Conservation (phyloP, 2,329 filamentous ascomycete species). For the Cytospora leucostoma region DNA sequence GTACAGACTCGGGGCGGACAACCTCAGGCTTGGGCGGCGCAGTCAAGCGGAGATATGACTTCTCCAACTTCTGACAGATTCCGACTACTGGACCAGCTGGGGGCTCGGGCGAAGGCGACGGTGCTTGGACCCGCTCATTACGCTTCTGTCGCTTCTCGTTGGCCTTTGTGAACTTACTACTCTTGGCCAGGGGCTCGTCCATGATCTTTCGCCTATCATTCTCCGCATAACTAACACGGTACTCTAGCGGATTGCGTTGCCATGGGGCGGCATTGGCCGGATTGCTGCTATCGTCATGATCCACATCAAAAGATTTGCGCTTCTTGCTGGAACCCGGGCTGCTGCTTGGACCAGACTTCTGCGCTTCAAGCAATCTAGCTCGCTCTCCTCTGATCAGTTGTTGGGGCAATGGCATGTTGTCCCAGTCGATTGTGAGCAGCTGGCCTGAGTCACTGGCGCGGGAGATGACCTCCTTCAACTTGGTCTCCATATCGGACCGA, state of each 20-base stretch:
- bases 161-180: slow-evolving; percentile 92
- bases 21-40: slow-evolving; percentile 84
- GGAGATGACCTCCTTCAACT: slow-evolving; percentile 83
- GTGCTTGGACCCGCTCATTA: slow-evolving; percentile 69
- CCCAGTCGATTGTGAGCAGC: slow-evolving; percentile 79
- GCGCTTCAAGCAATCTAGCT: slow-evolving; percentile 32
- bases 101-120: slow-evolving; percentile 60
- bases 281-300: slow-evolving; percentile 51
- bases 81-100: slow-evolving; percentile 76
- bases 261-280: slow-evolving; percentile 62
- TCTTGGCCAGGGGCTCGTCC: slow-evolving; percentile 51
- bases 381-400: slow-evolving; percentile 75
- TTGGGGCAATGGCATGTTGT: slow-evolving; percentile 79
- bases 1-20: slow-evolving; percentile 79
- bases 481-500: slow-evolving; percentile 74
- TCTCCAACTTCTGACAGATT: slow-evolving; percentile 81
- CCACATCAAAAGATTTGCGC: slow-evolving; percentile 74
- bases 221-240: slow-evolving; percentile 69
- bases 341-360: slow-evolving; percentile 23
- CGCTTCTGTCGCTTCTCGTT: slow-evolving; percentile 81
- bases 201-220: slow-evolving; percentile 46
- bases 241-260: slow-evolving; percentile 68
- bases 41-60: slow-evolving; percentile 92
- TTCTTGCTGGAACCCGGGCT: slow-evolving; percentile 57
- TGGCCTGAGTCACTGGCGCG: slow-evolving; percentile 73